Conservation (phyloP, 1,284 basidiomycete genomes). For the Moesziomyces sp. region DNA sequence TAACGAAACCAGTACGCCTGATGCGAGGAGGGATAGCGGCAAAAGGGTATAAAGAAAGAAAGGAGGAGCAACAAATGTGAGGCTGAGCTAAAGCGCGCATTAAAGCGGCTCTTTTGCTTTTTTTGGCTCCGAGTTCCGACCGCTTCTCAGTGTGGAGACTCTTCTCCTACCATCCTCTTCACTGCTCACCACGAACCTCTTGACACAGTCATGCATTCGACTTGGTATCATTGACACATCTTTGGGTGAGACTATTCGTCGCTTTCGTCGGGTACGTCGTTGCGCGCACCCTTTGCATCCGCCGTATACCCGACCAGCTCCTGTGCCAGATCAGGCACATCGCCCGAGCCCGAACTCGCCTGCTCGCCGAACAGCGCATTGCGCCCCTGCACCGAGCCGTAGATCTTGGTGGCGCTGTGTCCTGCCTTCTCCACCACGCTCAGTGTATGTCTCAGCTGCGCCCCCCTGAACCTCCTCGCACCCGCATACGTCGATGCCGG, state of each 20-base stretch:
- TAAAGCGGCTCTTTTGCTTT: no score
- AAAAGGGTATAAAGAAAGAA: no score
- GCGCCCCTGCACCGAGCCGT: constrained; percentile 47
- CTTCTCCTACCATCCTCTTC: no score
- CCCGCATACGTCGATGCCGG: constrained; percentile 21
- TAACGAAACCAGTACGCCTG: no score
- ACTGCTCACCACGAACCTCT: no score
- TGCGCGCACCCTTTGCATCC: constrained; percentile 13
- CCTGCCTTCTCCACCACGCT: constrained; percentile 51
- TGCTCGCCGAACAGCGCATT: constrained; percentile 57
- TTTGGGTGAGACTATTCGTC: neutral
- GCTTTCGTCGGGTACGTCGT: constrained; percentile 5
- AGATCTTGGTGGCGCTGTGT: constrained; percentile 59
- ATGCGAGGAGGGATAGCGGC: no score
- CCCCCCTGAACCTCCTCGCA: constrained; percentile 13
- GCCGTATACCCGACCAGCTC: constrained; percentile 34
- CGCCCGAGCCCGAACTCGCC: constrained; percentile 12
- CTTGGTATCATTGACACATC: no score
- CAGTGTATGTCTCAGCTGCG: constrained; percentile 48
- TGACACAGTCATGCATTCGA: no score
- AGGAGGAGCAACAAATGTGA: no score
- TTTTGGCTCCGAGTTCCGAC: no score
- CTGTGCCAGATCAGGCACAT: constrained; percentile 7
- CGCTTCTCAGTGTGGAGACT: no score
- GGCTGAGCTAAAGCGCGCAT: no score